Evolutionary conservation across 768 basidiomycete species (phyloP).

Genomic region (Tephrocybe sp.): DNA sequence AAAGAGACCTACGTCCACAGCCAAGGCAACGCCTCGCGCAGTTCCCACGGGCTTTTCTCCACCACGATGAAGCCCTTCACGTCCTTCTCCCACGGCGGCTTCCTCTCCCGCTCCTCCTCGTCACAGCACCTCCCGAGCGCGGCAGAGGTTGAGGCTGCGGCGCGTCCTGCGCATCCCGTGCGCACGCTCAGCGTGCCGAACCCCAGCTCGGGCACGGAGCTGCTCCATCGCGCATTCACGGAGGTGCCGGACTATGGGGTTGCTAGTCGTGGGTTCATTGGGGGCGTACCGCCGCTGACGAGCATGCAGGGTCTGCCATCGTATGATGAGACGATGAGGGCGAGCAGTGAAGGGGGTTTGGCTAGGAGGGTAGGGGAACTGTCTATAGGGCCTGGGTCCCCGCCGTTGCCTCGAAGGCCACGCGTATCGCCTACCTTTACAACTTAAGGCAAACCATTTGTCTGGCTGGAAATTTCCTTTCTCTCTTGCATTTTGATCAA

Average conservation of each 20-base stretch:
- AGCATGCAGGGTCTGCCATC: slow-evolving; percentile 80
- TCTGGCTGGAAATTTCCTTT: too few species aligned
- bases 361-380: slow-evolving; percentile 16
- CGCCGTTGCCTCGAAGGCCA: not conserved
- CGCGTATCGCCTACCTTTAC: not conserved
- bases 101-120: slow-evolving; percentile 22
- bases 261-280: slow-evolving; percentile 85
- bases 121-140: slow-evolving; percentile 1
- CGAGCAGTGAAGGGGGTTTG: slow-evolving; percentile 22
- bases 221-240: slow-evolving; percentile 65
- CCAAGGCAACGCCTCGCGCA: slow-evolving; percentile 46
- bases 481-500: too few species aligned
- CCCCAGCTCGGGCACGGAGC: slow-evolving; percentile 21
- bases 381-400: not conserved
- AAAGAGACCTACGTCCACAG: slow-evolving; percentile 56
- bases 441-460: too few species aligned
- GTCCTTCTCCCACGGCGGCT: slow-evolving; percentile 43
- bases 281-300: slow-evolving; percentile 84
- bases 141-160: slow-evolving; percentile 14
- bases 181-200: slow-evolving; percentile 18
- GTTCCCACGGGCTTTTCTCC: slow-evolving; percentile 50
- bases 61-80: slow-evolving; percentile 66
- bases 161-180: slow-evolving; percentile 15
- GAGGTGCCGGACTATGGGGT: slow-evolving; percentile 86
- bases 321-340: slow-evolving; percentile 69